Evolutionary conservation across 2,329 filamentous ascomycete species (phyloP).

Genomic region (Colletotrichum destructivum): DNA sequence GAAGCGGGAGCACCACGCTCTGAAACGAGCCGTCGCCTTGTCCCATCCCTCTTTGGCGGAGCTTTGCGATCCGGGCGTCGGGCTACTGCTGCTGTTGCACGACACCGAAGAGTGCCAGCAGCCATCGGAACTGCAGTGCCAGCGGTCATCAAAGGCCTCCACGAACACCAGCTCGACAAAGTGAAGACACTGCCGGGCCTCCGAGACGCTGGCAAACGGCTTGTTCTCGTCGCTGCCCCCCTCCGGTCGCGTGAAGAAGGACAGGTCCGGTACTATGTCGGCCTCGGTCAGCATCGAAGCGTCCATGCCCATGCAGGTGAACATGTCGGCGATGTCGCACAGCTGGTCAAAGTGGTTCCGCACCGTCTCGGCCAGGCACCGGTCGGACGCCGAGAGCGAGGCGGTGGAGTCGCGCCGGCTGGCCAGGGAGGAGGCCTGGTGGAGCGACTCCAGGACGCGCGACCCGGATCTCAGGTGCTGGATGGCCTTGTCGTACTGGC

Average conservation of each 20-base stretch:
- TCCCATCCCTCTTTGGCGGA: slow-evolving; percentile 14
- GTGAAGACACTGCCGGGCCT: slow-evolving; percentile 24
- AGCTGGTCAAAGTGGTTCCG: slow-evolving; percentile 26
- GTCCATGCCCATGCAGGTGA: slow-evolving; percentile 33
- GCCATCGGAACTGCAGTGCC: background rate
- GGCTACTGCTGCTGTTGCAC: background rate
- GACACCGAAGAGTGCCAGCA: slow-evolving; percentile 12
- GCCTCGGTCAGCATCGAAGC: slow-evolving; percentile 27
- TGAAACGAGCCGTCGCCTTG: background rate
- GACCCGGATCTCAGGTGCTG: slow-evolving; percentile 26
- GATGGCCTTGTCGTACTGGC: slow-evolving; percentile 29
- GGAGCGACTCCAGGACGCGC: slow-evolving; percentile 30
- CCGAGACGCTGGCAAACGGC: slow-evolving; percentile 20
- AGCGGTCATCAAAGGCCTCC: slow-evolving; percentile 15
- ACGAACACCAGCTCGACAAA: slow-evolving; percentile 19
- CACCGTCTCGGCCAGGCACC: slow-evolving; percentile 22
- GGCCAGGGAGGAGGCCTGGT: slow-evolving; percentile 14
- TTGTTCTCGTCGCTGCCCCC: background rate
- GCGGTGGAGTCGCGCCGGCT: background rate
- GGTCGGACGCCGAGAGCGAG: background rate
- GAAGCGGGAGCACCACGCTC: slow-evolving; percentile 24
- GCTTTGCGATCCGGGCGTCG: background rate
- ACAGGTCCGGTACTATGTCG: slow-evolving; percentile 27
- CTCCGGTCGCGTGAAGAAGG: slow-evolving; percentile 26
- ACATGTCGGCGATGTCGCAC: slow-evolving; percentile 33